These are phyloP conservation scores for Penicillium cinerascens DNA, from an alignment of 495 filamentous ascomycete species.

Conservation along the genomic window DNA sequence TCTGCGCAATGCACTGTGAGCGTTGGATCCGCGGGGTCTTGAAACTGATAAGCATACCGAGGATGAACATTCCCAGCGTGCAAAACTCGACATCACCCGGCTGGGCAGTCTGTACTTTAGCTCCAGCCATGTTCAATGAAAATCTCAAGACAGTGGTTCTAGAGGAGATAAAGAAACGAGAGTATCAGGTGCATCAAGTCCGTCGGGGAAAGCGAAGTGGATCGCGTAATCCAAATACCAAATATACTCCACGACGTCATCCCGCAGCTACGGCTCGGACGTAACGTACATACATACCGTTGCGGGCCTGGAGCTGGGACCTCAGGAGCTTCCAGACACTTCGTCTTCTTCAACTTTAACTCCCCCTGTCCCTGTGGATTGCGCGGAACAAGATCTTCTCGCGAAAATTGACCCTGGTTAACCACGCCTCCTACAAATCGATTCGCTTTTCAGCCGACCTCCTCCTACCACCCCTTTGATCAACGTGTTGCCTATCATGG, in stretches of 20 bases:
- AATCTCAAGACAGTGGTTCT: neutral
- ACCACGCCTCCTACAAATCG: neutral
- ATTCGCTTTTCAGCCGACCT: neutral
- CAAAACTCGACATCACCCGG: slow-evolving; percentile 63
- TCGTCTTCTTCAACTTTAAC: slow-evolving; percentile 5
- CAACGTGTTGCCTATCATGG: slow-evolving; percentile 46
- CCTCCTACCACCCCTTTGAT: slow-evolving; percentile 4
- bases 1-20: slow-evolving; percentile 52
- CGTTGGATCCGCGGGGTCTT: slow-evolving; percentile 10
- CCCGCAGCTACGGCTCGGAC: neutral
- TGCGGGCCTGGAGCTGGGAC: slow-evolving; percentile 19
- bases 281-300: slow-evolving; percentile 22
- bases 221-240: slow-evolving; percentile 19
- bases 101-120: neutral
- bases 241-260: slow-evolving; percentile 16
- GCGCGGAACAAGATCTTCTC: slow-evolving; percentile 2
- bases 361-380: slow-evolving; percentile 5
- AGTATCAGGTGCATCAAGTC: slow-evolving; percentile 5
- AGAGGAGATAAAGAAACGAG: slow-evolving; percentile 1
- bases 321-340: slow-evolving; percentile 18
- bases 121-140: slow-evolving; percentile 15
- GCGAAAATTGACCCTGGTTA: neutral
- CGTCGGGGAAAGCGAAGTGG: slow-evolving; percentile 7
- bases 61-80: slow-evolving; percentile 93
- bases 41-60: slow-evolving; percentile 56